Conservation (phyloP, 768 basidiomycete genomes). For the Trichaptum fuscoviolaceum region DNA sequence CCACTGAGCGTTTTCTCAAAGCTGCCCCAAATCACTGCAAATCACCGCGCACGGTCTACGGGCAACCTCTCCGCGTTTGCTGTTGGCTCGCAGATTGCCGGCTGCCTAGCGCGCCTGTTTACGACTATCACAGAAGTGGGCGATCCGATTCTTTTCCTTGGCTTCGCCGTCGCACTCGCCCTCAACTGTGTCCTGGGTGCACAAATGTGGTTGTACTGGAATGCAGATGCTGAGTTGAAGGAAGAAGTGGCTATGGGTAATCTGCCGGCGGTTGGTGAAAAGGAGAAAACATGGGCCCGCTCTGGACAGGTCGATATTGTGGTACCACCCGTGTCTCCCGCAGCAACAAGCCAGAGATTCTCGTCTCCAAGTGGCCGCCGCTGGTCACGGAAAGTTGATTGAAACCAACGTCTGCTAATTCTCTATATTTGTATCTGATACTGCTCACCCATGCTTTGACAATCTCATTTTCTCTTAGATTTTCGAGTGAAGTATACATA, state of each 20-base stretch:
- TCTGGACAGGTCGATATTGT: slow-evolving; percentile 35
- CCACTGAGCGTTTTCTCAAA: slow-evolving; percentile 92
- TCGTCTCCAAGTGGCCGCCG: slow-evolving; percentile 52
- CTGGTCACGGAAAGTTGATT: slow-evolving; percentile 76
- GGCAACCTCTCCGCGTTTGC: slow-evolving; percentile 95
- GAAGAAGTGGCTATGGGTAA: slow-evolving; percentile 22
- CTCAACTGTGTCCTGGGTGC: slow-evolving; percentile 80
- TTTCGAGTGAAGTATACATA: background rate
- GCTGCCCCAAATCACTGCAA: slow-evolving; percentile 87
- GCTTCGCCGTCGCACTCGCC: slow-evolving; percentile 76
- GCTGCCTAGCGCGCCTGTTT: slow-evolving; percentile 89
- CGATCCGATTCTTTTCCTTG: slow-evolving; percentile 73
- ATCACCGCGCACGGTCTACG: slow-evolving; percentile 68
- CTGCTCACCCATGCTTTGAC: background rate
- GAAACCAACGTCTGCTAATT: slow-evolving; percentile 15
- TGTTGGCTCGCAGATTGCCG: slow-evolving; percentile 79
- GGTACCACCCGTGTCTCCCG: slow-evolving; percentile 37
- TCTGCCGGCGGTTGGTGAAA: slow-evolving; percentile 17
- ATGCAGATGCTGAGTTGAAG: slow-evolving; percentile 35
- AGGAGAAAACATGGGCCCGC: slow-evolving; percentile 16
- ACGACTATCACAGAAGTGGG: slow-evolving; percentile 89
- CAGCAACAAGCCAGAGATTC: slow-evolving; percentile 33
- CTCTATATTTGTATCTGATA: background rate
- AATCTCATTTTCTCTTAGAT: background rate
- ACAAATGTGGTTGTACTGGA: slow-evolving; percentile 87